Evolutionary conservation across 2,329 filamentous ascomycete genomes (phyloP).

Genomic region (Cytospora schulzeri): DNA sequence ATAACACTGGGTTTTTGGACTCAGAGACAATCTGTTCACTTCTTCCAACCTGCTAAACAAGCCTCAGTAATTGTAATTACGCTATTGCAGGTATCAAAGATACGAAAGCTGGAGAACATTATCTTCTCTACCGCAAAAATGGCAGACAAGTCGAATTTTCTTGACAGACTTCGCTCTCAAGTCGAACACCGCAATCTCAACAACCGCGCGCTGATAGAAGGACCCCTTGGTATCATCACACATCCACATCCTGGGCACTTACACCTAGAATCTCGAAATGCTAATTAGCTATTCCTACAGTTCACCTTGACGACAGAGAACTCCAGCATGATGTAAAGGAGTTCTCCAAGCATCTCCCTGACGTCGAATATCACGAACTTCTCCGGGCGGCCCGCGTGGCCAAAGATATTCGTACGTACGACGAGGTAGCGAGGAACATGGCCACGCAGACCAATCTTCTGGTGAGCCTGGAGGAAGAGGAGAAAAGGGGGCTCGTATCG

Average conservation of each 20-base stretch:
- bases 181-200: constrained; percentile 21
- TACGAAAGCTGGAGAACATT: no score
- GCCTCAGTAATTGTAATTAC: not conserved
- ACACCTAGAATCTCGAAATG: fast-evolving
- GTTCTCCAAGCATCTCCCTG: constrained; percentile 37
- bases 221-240: constrained; percentile 16
- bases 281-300: constrained; percentile 33
- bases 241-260: not conserved
- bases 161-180: constrained; percentile 6
- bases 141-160: constrained; percentile 2
- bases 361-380: constrained; percentile 36
- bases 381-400: constrained; percentile 45
- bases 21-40: no score
- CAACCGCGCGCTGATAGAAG: constrained; percentile 20
- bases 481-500: constrained; percentile 41
- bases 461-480: constrained; percentile 38
- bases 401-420: constrained; percentile 43
- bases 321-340: constrained; percentile 39
- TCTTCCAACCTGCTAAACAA: not conserved
- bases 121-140: not conserved
- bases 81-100: not conserved
- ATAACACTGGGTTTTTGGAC: not conserved
- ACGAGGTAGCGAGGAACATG: constrained; percentile 39
- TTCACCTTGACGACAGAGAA: constrained; percentile 42
- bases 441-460: constrained; percentile 33